phyloP scores from a whole-genome alignment of 305 asterid species.

The Nicotiana rustica region DNA sequence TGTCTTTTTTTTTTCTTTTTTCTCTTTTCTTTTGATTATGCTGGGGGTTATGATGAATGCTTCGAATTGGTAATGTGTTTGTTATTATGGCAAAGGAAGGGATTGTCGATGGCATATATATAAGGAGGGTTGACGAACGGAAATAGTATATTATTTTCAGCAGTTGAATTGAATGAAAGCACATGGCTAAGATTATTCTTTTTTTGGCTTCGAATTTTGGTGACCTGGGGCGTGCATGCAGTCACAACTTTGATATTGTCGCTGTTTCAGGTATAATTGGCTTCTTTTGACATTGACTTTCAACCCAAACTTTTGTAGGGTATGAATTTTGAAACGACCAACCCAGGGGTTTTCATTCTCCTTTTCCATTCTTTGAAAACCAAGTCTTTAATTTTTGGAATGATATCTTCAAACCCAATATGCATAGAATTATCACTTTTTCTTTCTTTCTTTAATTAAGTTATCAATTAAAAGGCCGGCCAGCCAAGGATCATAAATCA shows the following conservation, averaged over 20 bases:
- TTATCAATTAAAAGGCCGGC: too few relatives aligned
- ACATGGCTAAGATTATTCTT: background rate
- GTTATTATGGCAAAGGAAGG: background rate
- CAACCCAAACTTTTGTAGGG: constrained; percentile 1
- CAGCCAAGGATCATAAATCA: too few relatives aligned
- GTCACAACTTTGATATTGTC: constrained; percentile 4
- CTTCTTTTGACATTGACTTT: constrained; percentile 34
- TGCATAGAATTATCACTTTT: background rate
- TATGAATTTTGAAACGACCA: constrained; percentile 24
- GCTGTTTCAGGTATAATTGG: background rate
- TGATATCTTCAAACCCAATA: background rate
- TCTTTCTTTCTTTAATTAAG: too few relatives aligned
- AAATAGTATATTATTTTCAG: background rate
- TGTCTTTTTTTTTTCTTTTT: too few relatives aligned
- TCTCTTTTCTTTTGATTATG: too few relatives aligned
- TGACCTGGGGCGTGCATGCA: background rate
- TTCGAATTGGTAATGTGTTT: background rate
- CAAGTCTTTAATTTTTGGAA: background rate
- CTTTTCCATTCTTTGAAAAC: background rate
- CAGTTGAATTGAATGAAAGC: background rate
- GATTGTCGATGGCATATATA: background rate
- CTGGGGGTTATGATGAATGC: background rate
- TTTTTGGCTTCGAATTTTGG: background rate
- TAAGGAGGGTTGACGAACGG: background rate
- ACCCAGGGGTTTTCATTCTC: background rate